phyloP scores from a whole-genome alignment of 805 yeast genomes.

The Pachysolen tannophilus region DNA sequence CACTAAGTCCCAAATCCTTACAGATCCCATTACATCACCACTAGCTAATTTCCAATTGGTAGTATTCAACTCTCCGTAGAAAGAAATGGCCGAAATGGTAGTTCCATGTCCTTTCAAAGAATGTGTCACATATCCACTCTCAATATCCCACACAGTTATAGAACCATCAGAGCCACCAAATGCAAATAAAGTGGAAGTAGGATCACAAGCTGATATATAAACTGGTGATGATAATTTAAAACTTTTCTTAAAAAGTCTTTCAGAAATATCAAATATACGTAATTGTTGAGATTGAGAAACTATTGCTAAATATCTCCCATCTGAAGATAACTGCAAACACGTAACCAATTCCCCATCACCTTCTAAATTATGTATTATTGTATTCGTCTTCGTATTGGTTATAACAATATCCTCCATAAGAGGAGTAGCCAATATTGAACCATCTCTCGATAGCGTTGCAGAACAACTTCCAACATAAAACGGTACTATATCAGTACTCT shows the following conservation, averaged over 20 bases:
- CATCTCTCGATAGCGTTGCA: constrained; percentile 59
- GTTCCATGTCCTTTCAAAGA: constrained; percentile 91
- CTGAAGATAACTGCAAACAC: constrained; percentile 67
- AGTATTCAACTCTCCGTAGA: constrained; percentile 66
- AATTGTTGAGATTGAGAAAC: constrained; percentile 82
- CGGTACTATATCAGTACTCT: constrained; percentile 55
- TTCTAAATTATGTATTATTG: constrained; percentile 50
- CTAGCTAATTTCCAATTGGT: constrained; percentile 73
- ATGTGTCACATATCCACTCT: constrained; percentile 82
- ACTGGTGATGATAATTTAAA: constrained; percentile 72
- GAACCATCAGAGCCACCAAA: constrained; percentile 95
- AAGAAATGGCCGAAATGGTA: constrained; percentile 65
- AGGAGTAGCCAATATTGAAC: constrained; percentile 66
- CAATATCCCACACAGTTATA: constrained; percentile 87
- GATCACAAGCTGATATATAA: constrained; percentile 67
- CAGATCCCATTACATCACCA: constrained; percentile 53
- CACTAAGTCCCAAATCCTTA: constrained; percentile 57
- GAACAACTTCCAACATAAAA: constrained; percentile 81
- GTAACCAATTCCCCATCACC: constrained; percentile 86
- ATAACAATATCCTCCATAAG: constrained; percentile 70
- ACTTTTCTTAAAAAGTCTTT: constrained; percentile 34
- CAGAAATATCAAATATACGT: constrained; percentile 47
- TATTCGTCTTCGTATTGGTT: constrained; percentile 32
- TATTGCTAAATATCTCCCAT: constrained; percentile 60
- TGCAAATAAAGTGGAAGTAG: constrained; percentile 79